phyloP scores from a whole-genome alignment of 2,329 filamentous ascomycete genomes.

The Calycina herbarum region DNA sequence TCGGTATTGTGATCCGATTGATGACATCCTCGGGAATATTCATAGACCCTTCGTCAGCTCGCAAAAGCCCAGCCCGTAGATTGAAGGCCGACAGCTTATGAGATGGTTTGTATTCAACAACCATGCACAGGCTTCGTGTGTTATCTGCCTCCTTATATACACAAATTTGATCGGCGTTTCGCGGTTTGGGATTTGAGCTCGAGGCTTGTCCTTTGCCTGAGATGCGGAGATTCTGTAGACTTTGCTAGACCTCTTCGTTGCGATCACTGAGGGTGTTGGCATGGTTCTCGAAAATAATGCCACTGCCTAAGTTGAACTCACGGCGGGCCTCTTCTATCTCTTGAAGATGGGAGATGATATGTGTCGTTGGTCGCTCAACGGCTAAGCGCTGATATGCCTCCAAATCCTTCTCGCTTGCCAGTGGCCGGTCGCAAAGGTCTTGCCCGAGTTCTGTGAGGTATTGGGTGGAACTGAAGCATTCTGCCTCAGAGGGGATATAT shows the following conservation, averaged over 20 bases:
- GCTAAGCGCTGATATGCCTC: conserved; percentile 35
- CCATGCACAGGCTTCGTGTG: conserved; percentile 23
- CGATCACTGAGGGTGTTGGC: conserved; percentile 21
- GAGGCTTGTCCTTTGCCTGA: conserved; percentile 22
- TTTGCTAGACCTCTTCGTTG: conserved; percentile 31
- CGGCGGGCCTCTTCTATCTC: conserved; percentile 32
- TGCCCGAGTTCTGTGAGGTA: conserved; percentile 29
- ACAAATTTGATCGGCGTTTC: conserved; percentile 28
- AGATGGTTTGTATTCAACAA: conserved; percentile 49
- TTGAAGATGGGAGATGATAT: conserved; percentile 35
- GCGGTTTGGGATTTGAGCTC: conserved; percentile 22
- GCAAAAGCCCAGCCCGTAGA: no score
- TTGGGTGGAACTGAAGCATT: conserved; percentile 27
- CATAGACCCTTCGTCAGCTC: no score
- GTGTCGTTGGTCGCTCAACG: conserved; percentile 33
- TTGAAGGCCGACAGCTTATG: conserved; percentile 46
- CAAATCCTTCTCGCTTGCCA: conserved; percentile 37
- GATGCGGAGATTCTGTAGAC: conserved; percentile 25
- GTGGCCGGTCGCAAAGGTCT: conserved; percentile 24
- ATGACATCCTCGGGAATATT: no score
- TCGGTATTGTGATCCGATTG: no score
- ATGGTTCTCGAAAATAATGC: conserved; percentile 31
- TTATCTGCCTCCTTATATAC: conserved; percentile 28
- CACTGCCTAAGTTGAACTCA: conserved; percentile 27
- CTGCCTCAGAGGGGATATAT: conserved; percentile 24